Base-by-base conservation (phyloP, 495 filamentous ascomycete species). In the Tirmania nivea region DNA sequence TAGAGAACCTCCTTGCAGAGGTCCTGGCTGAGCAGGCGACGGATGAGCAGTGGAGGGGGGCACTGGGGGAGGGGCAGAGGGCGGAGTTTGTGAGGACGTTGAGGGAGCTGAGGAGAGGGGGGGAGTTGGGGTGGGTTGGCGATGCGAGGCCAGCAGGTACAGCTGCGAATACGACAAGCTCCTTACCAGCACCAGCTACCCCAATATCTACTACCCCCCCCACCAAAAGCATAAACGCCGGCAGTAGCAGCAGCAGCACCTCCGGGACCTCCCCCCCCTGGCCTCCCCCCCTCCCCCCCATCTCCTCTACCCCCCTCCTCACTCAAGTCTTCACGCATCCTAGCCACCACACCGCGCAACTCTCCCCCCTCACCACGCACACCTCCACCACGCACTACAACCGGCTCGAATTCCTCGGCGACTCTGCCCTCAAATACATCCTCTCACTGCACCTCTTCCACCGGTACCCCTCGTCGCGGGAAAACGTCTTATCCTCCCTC, bases 361-460 rank as follows among this genome's bases (percentile, higher is more conserved):
- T 58, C 14, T 54, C 53, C 14, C 48, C 53, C 25, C 25, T 31
- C 8, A 49, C 57, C 19, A 56, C 62, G 0, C 58, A 58, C 20
- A 52, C 47, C 34, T 56, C 61, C 42, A 54, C 59, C 9, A 52
- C 37, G 5, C 62, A 65, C 53, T 64, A 64, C 19, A 75, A 80
- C 54, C 70, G 77, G 12, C 71, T 80, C 21, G 77, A 80, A 57
- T 71, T 79, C 20, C 69, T 80, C 16, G 77, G 77, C 14, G 77
- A 80, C 61, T 76, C 77, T 9, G 78, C 76, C 45, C 69, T 80
- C 51, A 75, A 79, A 55, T 66, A 75, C 14, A 74, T 79, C 47
- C 70, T 75, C 35, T 74, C 74, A 1, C 69, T 67, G 34, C 56
- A 76, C 35, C 64, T 78, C 25, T 76, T 70, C 68, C 52, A 64